Conservation (phyloP, 179 eudicot genomes). For the Heliamphora pulchella region DNA sequence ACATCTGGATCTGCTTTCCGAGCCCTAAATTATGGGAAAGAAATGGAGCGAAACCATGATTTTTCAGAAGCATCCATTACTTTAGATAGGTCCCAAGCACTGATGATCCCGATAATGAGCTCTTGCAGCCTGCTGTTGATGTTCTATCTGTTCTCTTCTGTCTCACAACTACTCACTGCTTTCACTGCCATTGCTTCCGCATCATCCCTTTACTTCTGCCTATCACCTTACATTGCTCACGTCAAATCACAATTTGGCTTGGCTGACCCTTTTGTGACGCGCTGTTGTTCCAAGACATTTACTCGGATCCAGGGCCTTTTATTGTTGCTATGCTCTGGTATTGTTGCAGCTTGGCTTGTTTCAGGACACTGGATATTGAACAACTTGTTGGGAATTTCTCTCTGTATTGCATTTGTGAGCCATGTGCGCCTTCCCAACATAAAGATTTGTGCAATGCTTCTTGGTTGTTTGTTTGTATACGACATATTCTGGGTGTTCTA, state of each 20-base stretch:
- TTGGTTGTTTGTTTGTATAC: constrained; percentile 70
- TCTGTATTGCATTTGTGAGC: constrained; percentile 90
- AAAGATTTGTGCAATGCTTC: constrained; percentile 94
- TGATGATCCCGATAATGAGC: constrained; percentile 95
- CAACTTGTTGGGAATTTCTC: constrained; percentile 89
- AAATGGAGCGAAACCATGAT: constrained; percentile 88
- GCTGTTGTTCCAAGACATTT: constrained; percentile 82
- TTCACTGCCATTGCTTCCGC: constrained; percentile 80
- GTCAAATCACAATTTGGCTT: constrained; percentile 61
- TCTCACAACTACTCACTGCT: constrained; percentile 85
- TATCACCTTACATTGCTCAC: constrained; percentile 55
- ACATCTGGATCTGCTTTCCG: constrained; percentile 85
- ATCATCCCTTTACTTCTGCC: constrained; percentile 74
- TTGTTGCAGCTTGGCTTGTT: constrained; percentile 83
- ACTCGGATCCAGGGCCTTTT: constrained; percentile 74
- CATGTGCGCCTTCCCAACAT: constrained; percentile 96
- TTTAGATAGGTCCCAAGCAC: constrained; percentile 85
- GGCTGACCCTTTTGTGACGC: constrained; percentile 63
- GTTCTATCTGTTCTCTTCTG: constrained; percentile 95
- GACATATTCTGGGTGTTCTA: constrained; percentile 98
- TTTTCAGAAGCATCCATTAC: constrained; percentile 87
- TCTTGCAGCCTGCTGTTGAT: constrained; percentile 83
- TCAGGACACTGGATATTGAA: constrained; percentile 92
- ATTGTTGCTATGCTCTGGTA: constrained; percentile 42
- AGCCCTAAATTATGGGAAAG: constrained; percentile 82